A percentile compares a stretch with the other conserved stretches of the same genome.
These are phyloP conservation scores for Diaporthe amygdali DNA, from an alignment of 2,329 filamentous ascomycete species.

Conservation along the genomic window DNA sequence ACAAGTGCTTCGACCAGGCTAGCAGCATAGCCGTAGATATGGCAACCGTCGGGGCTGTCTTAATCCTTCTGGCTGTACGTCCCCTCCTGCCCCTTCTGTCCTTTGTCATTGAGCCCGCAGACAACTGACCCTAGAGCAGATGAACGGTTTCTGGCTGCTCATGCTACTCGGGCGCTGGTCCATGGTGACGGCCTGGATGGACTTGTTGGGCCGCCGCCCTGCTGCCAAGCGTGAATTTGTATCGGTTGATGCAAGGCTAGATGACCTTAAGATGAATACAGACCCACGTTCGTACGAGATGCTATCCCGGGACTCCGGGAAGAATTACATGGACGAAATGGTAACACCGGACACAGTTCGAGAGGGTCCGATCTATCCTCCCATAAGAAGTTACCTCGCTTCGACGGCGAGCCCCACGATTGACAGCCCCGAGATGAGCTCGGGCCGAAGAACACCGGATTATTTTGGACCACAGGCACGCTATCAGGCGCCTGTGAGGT, in stretches of 20 bases:
- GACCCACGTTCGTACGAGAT: slow-evolving; percentile 80
- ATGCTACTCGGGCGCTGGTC: slow-evolving; percentile 81
- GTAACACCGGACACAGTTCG: slow-evolving; percentile 53
- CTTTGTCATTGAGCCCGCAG: neutral
- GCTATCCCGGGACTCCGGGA: slow-evolving; percentile 66
- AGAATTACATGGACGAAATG: slow-evolving; percentile 46
- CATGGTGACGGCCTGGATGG: slow-evolving; percentile 85
- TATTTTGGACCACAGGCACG: slow-evolving; percentile 60
- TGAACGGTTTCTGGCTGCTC: slow-evolving; percentile 85
- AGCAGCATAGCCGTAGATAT: slow-evolving; percentile 72
- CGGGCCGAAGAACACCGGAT: slow-evolving; percentile 55
- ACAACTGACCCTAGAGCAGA: slow-evolving; percentile 46
- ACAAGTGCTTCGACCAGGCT: slow-evolving; percentile 68
- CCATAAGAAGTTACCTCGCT: slow-evolving; percentile 28
- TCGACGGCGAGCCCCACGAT: slow-evolving; percentile 23
- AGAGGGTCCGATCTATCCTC: slow-evolving; percentile 27
- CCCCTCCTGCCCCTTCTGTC: neutral
- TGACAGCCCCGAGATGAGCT: slow-evolving; percentile 25
- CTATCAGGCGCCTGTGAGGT: slow-evolving; percentile 59
- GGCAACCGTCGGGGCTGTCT: slow-evolving; percentile 77
- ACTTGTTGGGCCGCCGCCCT: slow-evolving; percentile 61
- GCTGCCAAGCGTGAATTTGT: slow-evolving; percentile 79
- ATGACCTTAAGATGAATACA: slow-evolving; percentile 56
- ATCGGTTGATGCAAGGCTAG: slow-evolving; percentile 75
- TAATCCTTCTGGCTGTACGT: slow-evolving; percentile 81